Conservation (phyloP, 345 rosid species). For the Pistacia integerrima region DNA sequence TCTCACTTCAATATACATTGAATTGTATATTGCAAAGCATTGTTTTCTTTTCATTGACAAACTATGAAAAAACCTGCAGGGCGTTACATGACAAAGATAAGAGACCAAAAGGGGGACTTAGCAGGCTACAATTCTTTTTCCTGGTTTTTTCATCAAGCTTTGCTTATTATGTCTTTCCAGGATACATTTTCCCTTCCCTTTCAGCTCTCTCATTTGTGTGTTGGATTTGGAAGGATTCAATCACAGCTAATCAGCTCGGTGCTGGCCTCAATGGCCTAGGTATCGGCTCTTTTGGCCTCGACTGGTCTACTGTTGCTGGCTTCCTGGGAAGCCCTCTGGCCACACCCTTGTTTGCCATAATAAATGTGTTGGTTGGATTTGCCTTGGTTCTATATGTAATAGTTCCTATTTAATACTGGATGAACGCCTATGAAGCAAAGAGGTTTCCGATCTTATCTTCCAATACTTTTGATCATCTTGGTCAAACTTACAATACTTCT, state of each 20-base stretch:
- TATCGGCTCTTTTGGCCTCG: slow-evolving; percentile 48
- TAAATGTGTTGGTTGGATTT: slow-evolving; percentile 54
- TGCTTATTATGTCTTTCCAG: slow-evolving; percentile 42
- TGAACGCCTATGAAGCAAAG: slow-evolving; percentile 47
- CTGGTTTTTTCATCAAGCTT: slow-evolving; percentile 36
- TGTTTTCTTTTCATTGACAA: too few species aligned
- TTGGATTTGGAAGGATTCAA: slow-evolving; percentile 35
- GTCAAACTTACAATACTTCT: slow-evolving; percentile 53
- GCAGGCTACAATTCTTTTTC: slow-evolving; percentile 46
- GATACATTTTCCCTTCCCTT: slow-evolving; percentile 36
- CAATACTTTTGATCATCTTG: slow-evolving; percentile 45
- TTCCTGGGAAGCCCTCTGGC: slow-evolving; percentile 49
- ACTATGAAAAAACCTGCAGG: slow-evolving; percentile 31
- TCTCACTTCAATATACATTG: neutral
- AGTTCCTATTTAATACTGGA: slow-evolving; percentile 59
- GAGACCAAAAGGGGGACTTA: slow-evolving; percentile 34
- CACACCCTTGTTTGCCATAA: slow-evolving; percentile 38
- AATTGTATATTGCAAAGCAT: too few species aligned
- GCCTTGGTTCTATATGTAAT: slow-evolving; percentile 52
- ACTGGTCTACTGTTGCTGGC: slow-evolving; percentile 42
- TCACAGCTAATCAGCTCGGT: slow-evolving; percentile 41
- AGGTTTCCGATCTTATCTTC: slow-evolving; percentile 60
- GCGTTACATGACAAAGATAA: slow-evolving; percentile 52
- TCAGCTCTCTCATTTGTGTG: slow-evolving; percentile 35
- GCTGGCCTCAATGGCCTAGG: slow-evolving; percentile 46